phyloP scores from a whole-genome alignment of 2,329 filamentous ascomycete species.

The Hymenotorrendiella dingleyae region DNA sequence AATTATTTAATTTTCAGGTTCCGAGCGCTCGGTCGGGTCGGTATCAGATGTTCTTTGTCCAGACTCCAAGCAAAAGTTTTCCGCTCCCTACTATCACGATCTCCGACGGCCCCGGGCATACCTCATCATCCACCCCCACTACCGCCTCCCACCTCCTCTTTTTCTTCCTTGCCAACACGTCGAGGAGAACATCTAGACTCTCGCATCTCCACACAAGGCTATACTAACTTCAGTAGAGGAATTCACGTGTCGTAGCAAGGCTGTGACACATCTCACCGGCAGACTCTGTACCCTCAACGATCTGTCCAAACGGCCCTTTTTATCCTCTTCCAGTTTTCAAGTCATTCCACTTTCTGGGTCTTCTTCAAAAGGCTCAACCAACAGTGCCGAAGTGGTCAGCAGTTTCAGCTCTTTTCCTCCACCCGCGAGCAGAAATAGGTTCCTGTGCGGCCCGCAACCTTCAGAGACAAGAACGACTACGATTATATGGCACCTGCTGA shows the following conservation, averaged over 20 bases:
- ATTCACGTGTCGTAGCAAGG: constrained; percentile 3
- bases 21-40: neutral
- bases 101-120: too few species aligned
- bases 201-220: constrained; percentile 7
- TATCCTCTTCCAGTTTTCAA: neutral
- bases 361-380: neutral
- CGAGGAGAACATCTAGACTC: neutral
- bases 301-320: constrained; percentile 7
- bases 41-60: neutral
- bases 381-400: too few species aligned
- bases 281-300: neutral
- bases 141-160: neutral
- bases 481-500: too few species aligned
- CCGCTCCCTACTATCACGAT: too few species aligned
- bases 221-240: neutral
- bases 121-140: neutral
- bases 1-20: neutral
- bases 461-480: neutral
- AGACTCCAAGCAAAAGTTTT: neutral
- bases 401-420: too few species aligned
- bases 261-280: constrained; percentile 1
- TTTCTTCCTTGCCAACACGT: neutral
- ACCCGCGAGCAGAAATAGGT: neutral
- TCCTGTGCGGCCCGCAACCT: neutral
- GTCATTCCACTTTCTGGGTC: neutral